A percentile compares a stretch with the other conserved stretches of the same genome.
Conservation (phyloP, 352 stramenopile species). For the Phytopythium litorale region DNA sequence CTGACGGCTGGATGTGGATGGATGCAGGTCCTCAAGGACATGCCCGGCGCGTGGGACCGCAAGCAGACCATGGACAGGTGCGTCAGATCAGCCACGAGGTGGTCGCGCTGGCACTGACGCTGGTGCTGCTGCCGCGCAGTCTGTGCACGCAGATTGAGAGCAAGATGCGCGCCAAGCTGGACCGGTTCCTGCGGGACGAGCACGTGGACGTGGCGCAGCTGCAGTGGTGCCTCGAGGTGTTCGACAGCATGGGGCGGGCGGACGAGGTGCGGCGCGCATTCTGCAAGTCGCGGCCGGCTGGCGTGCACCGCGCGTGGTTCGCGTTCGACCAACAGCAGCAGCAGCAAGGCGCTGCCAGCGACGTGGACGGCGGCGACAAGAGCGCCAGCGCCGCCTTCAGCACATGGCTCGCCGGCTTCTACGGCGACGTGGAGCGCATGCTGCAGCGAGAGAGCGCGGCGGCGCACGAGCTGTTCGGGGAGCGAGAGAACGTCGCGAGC, state of each 20-base stretch:
- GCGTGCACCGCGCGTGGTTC: conserved; percentile 59
- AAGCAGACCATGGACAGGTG: conserved; percentile 38
- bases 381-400: conserved; percentile 15
- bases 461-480: conserved; percentile 44
- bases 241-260: conserved; percentile 40
- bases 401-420: conserved; percentile 55
- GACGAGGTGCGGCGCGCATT: conserved; percentile 45
- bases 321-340: conserved; percentile 27
- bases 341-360: conserved; percentile 2
- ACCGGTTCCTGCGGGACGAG: conserved; percentile 32
- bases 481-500: conserved; percentile 7
- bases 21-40: conserved; percentile 37
- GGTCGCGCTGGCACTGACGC: neutral
- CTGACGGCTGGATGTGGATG: neutral
- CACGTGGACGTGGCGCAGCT: conserved; percentile 36
- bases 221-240: conserved; percentile 45
- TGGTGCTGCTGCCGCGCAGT: conserved; percentile 3
- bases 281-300: conserved; percentile 33
- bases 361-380: neutral
- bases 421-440: conserved; percentile 46
- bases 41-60: conserved; percentile 57
- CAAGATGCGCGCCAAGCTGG: conserved; percentile 41
- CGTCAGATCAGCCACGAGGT: neutral
- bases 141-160: conserved; percentile 55
- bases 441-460: conserved; percentile 47